Percentiles rank a stretch among this genome's conserved stretches.
These are phyloP conservation scores for Encephalitozoon cuniculi DNA, from an alignment of 371 early-diverging fungal species.

Conservation along the genomic window DNA sequence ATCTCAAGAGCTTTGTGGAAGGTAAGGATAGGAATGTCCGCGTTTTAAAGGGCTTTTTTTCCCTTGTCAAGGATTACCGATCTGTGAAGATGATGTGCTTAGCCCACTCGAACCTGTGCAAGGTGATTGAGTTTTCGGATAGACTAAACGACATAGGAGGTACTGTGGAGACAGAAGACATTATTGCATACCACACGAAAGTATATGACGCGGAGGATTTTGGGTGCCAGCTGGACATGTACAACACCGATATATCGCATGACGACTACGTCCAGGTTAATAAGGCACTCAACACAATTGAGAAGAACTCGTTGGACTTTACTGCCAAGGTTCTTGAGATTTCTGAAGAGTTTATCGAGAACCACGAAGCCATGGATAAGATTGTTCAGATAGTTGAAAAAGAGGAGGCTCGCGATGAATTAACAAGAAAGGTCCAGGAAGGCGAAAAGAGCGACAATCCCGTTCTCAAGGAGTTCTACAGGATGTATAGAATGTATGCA, in stretches of 20 bases:
- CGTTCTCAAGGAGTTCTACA: conserved; percentile 26
- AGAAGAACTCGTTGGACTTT: conserved; percentile 35
- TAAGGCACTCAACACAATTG: conserved; percentile 24
- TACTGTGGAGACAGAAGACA: conserved; percentile 12
- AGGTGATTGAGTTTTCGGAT: conserved; percentile 29
- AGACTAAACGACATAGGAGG: conserved; percentile 23
- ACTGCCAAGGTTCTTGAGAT: conserved; percentile 26
- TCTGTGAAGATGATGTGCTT: conserved; percentile 35
- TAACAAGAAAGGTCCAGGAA: conserved; percentile 36
- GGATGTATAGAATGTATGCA: conserved; percentile 41
- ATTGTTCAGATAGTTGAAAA: conserved; percentile 35
- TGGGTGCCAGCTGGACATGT: conserved; percentile 42
- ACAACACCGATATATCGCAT: conserved; percentile 26
- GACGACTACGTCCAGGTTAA: conserved; percentile 31
- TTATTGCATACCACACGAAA: conserved; percentile 31
- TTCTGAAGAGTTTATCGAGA: conserved; percentile 30
- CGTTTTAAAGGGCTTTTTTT: conserved; percentile 26
- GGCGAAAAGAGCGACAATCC: conserved; percentile 28
- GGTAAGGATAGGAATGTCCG: conserved; percentile 16
- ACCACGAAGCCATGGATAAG: conserved; percentile 13
- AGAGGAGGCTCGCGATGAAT: conserved; percentile 45
- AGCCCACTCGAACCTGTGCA: conserved; percentile 40
- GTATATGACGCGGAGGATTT: conserved; percentile 48
- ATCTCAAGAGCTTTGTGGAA: conserved; percentile 7
- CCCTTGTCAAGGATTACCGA: conserved; percentile 39